These are phyloP conservation scores for Leccinum subgranulosum DNA, from an alignment of 768 basidiomycete species.

Conservation along the genomic window DNA sequence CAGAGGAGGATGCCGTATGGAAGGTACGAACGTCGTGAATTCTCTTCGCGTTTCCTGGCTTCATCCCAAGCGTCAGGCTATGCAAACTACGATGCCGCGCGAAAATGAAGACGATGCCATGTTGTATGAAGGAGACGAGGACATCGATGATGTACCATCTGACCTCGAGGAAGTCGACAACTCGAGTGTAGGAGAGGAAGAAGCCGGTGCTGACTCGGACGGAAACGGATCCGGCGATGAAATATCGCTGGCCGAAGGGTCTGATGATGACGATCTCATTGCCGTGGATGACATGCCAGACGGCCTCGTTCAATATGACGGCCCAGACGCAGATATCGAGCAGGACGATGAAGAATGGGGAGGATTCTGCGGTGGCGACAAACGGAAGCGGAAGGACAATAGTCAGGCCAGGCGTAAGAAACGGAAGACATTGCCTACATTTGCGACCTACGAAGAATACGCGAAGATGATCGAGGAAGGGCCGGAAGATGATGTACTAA, in stretches of 20 bases:
- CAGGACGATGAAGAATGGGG: constrained; percentile 29
- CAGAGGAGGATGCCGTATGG: constrained; percentile 79
- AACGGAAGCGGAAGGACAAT: constrained; percentile 48
- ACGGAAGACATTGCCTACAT: constrained; percentile 65
- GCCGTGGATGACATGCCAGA: constrained; percentile 51
- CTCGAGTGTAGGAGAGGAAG: constrained; percentile 33
- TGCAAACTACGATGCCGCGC: constrained; percentile 83
- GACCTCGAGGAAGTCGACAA: constrained; percentile 30
- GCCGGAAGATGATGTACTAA: constrained; percentile 25
- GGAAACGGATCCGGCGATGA: constrained; percentile 40
- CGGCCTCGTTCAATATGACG: constrained; percentile 60
- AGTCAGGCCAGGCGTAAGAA: constrained; percentile 60
- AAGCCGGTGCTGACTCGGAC: constrained; percentile 23
- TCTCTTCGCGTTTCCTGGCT: background rate
- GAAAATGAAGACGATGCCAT: constrained; percentile 47
- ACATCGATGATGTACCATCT: constrained; percentile 29
- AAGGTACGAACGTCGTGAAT: constrained; percentile 51
- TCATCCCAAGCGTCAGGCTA: constrained; percentile 51
- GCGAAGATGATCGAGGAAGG: constrained; percentile 77
- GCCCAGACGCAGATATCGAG: constrained; percentile 40
- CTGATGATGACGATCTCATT: constrained; percentile 71
- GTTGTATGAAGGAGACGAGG: constrained; percentile 27
- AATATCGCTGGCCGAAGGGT: constrained; percentile 58
- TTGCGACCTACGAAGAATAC: constrained; percentile 87
- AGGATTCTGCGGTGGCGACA: constrained; percentile 44